phyloP scores from a whole-genome alignment of 345 rosid species.

The Moricandia moricandioides region DNA sequence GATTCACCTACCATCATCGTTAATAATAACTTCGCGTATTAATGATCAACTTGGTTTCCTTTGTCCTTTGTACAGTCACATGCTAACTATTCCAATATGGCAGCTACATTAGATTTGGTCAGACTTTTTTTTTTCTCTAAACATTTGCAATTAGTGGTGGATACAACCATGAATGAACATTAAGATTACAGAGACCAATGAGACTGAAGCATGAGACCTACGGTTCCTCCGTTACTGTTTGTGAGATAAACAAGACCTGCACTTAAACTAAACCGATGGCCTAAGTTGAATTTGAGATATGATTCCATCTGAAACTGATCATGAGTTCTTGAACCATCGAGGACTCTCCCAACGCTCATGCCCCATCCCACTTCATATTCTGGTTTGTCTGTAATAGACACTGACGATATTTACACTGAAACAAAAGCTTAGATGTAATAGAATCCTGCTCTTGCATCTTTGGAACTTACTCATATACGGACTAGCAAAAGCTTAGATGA shows the following conservation, averaged over 20 bases:
- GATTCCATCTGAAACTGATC: slow-evolving; percentile 65
- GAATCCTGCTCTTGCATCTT: too few species aligned
- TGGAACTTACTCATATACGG: too few species aligned
- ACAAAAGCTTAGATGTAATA: too few species aligned
- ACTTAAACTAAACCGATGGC: slow-evolving; percentile 52
- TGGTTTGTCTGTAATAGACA: slow-evolving; percentile 52
- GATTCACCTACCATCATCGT: background rate
- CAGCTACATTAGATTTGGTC: background rate
- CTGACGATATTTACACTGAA: slow-evolving; percentile 69
- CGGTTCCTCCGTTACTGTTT: slow-evolving; percentile 46
- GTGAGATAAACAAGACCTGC: slow-evolving; percentile 65
- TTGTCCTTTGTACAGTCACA: background rate
- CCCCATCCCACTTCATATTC: slow-evolving; percentile 87
- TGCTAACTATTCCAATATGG: background rate
- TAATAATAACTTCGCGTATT: background rate
- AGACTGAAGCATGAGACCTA: slow-evolving; percentile 68
- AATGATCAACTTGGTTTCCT: background rate
- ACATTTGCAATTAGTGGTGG: background rate
- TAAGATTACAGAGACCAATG: slow-evolving; percentile 67
- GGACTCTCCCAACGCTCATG: slow-evolving; percentile 51
- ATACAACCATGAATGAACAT: background rate
- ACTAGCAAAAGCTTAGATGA: too few species aligned
- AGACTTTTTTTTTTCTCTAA: background rate
- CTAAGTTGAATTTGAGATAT: slow-evolving; percentile 50
- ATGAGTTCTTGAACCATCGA: slow-evolving; percentile 41